phyloP scores from a whole-genome alignment of 2,329 filamentous ascomycete species.

The Ophiostoma sp. region DNA sequence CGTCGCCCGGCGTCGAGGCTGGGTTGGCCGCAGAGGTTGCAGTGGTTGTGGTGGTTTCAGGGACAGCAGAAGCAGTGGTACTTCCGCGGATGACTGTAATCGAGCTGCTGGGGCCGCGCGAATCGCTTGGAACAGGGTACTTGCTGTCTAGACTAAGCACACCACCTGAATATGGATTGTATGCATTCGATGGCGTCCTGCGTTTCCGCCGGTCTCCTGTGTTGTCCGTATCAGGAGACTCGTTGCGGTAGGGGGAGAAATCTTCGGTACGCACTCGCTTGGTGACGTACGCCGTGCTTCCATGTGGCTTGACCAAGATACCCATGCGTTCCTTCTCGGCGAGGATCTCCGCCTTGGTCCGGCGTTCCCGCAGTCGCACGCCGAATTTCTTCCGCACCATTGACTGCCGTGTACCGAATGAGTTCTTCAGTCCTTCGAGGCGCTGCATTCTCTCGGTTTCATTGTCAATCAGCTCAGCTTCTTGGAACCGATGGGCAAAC shows the following conservation, averaged over 20 bases:
- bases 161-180: too few relatives aligned
- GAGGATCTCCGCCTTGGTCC: slow-evolving; percentile 43
- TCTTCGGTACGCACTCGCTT: not conserved
- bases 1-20: slow-evolving; percentile 33
- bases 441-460: slow-evolving; percentile 31
- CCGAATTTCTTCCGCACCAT: slow-evolving; percentile 54
- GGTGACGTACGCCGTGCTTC: not conserved
- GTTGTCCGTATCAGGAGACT: not conserved
- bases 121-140: too few relatives aligned
- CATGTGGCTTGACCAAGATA: slow-evolving; percentile 24
- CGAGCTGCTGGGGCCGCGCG: too few relatives aligned
- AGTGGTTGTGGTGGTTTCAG: not conserved
- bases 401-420: slow-evolving; percentile 51
- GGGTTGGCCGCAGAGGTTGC: not conserved
- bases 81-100: too few relatives aligned
- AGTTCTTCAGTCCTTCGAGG: slow-evolving; percentile 45
- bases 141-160: too few relatives aligned
- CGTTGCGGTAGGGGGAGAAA: not conserved
- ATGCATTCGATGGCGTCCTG: too few relatives aligned
- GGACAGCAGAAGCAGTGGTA: not conserved
- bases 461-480: slow-evolving; percentile 38
- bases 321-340: slow-evolving; percentile 40
- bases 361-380: slow-evolving; percentile 47
- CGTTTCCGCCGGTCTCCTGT: too few relatives aligned
- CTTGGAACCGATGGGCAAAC: slow-evolving; percentile 40